Percentiles rank a stretch among this genome's conserved stretches.
Evolutionary conservation across 129 eudicot genomes (phyloP).

Genomic region (Pseudognaphalium luteoalbum): DNA sequence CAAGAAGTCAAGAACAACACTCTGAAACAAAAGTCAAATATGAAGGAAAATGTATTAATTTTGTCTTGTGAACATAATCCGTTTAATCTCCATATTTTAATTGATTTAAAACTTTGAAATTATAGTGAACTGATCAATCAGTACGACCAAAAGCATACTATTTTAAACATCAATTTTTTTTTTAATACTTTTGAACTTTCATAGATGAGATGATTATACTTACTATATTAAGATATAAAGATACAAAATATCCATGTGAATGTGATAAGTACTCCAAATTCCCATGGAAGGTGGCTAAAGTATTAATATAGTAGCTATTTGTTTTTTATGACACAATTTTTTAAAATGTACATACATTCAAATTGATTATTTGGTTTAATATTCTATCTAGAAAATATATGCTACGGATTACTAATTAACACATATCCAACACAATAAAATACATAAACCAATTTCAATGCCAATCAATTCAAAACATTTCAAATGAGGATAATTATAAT

Average conservation of each 20-base stretch:
- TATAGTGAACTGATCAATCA: neutral
- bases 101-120: neutral
- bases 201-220: too few relatives aligned
- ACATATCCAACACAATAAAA: too few relatives aligned
- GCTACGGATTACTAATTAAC: too few relatives aligned
- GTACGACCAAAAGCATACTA: conserved; percentile 12
- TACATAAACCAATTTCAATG: too few relatives aligned
- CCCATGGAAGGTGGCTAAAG: neutral
- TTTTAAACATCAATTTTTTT: neutral
- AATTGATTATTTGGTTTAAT: too few relatives aligned
- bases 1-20: neutral
- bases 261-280: conserved; percentile 3
- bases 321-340: neutral
- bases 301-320: too few relatives aligned
- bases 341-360: too few relatives aligned
- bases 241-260: neutral
- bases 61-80: conserved; percentile 20
- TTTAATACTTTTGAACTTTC: neutral
- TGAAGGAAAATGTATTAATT: neutral
- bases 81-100: neutral
- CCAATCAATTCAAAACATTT: too few relatives aligned
- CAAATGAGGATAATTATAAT: too few relatives aligned
- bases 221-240: too few relatives aligned
- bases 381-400: neutral
- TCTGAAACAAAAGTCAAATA: neutral